Base-by-base conservation (phyloP, 106 monocot genomes). In the Dendrobium huoshanense region DNA sequence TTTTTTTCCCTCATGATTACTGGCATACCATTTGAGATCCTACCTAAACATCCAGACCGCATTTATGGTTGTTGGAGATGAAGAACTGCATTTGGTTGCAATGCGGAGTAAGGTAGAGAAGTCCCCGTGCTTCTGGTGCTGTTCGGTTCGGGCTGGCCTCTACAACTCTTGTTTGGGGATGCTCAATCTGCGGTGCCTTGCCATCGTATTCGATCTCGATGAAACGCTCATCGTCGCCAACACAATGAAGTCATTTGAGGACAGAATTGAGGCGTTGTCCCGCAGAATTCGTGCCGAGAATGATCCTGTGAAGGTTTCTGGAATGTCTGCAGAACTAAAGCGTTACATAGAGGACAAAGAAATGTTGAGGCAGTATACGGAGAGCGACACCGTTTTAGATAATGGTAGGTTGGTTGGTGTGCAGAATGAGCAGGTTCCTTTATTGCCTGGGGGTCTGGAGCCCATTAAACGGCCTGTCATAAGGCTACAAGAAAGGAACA, bases 211-310 rank as follows among this genome's bases (percentile, higher is more conserved):
- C 44, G 96, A 96, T 72, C 92, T 96, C 13, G 96, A 96, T 45
- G 96, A 96, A 79, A 96, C 96, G 0, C 90, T 96, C 41, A 90
- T 96, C 41, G 96, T 96, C 4, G 96, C 96, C 64, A 96, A 96
- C 84, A 92, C 96, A 31, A 94, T 94, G 94, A 96, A 94, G 79
- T 96, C 96, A 1, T 94, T 96, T 40, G 96, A 96, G 82, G 92
- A 90, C 81, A 84, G 80, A 27, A 96, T 96, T 31, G 96, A 94
- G 19, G 86, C 80, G 2, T 79, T 96, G 7, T 90, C 96, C 73
- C 82, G 89, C 49, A 88, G 86, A 86, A 94, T 96, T 42, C 92
- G 90, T 55, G 85, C 13, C 0, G 96, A 94, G 80, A 77, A 85
- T 43, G 96, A 96, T 81, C 86, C 88, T 16, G 64, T 81, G 9